Evolutionary conservation across 495 filamentous ascomycete species (phyloP), one percentile per base, ranked within the genome.

Genomic region (Podospora sp.): DNA sequence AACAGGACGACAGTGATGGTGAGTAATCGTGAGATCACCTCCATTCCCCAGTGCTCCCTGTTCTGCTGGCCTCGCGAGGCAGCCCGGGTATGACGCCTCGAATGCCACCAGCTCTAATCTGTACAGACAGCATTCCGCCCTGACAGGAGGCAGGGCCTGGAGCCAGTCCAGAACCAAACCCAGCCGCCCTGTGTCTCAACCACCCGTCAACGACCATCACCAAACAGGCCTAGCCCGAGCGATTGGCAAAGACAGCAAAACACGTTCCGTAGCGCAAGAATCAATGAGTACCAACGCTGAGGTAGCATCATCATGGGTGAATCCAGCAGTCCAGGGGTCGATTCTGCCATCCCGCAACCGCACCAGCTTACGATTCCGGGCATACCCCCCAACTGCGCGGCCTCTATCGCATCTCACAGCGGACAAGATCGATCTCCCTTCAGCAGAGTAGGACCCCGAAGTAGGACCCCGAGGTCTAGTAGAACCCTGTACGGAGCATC

Each of bases 121-220:
- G n/a, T n/a, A 8, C 29, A 33, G 40, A 46, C 14, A 11, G 5
- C 14, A 46, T 46, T 46, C 11, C 16, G 16, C 40, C 40, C 40
- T 46, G 40, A 46, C 40, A 46, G 16, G 40, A 46, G 40, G 40
- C 40, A 46, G 40, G 12, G 11, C n/a, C n/a, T n/a, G 22, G 52
- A 11, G n/a, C n/a, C n/a, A 33, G 29, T 33, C 29, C 52, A 22
- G 21, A 24, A 6, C 20, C 65, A 3, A 62, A 50, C 12, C 65
- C 49, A 5, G 58, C 57, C 22, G 40, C 51, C 14, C 33, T 33
- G 18, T 57, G 56, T 22, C 58, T 55, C 59, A 67, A 25, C 25
- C 60, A 49, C 9, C 40, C 46, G 1, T 46, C 58, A 46, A 67
- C 55, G 40, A 46, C 9, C 40, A 46, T 46, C 16, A 12, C 40